A percentile compares a stretch with the other conserved stretches of the same genome.
Conservation (phyloP, 768 basidiomycete species). For the Mrakia blollopis region DNA sequence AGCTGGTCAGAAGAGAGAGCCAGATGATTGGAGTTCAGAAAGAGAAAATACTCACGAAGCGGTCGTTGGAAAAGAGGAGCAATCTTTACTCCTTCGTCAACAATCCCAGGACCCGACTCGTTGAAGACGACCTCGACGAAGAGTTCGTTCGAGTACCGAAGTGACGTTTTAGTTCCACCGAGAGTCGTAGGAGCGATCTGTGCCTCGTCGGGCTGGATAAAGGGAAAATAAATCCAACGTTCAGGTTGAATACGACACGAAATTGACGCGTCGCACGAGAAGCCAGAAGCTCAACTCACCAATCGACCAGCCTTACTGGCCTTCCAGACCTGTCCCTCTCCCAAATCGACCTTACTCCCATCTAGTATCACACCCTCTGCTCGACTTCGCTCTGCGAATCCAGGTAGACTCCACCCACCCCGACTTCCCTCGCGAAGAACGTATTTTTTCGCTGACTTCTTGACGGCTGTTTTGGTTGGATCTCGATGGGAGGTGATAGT, state of each 20-base stretch:
- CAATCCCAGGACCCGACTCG: neutral
- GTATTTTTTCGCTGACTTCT: neutral
- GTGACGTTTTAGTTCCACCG: neutral
- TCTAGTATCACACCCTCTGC: neutral
- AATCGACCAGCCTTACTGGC: conserved; percentile 7
- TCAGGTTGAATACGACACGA: no score
- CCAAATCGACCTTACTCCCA: neutral
- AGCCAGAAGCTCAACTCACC: neutral
- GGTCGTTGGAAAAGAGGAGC: conserved; percentile 6
- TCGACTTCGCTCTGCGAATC: neutral
- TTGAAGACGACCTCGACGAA: conserved; percentile 18
- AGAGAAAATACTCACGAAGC: neutral
- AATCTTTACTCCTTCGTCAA: conserved; percentile 6
- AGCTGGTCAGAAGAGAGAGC: no score
- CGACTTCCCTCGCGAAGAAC: neutral
- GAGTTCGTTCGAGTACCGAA: conserved; percentile 16
- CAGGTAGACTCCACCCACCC: neutral
- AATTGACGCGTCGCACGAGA: neutral
- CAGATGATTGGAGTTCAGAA: neutral
- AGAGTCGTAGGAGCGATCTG: conserved; percentile 5
- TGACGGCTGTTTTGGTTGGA: neutral
- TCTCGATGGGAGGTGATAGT: neutral
- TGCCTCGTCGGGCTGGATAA: neutral
- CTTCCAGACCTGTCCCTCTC: conserved; percentile 13
- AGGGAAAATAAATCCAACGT: neutral